These are phyloP conservation scores for Anthracocystis panici-leucophaei DNA, from an alignment of 1,284 basidiomycete genomes.

Conservation along the genomic window DNA sequence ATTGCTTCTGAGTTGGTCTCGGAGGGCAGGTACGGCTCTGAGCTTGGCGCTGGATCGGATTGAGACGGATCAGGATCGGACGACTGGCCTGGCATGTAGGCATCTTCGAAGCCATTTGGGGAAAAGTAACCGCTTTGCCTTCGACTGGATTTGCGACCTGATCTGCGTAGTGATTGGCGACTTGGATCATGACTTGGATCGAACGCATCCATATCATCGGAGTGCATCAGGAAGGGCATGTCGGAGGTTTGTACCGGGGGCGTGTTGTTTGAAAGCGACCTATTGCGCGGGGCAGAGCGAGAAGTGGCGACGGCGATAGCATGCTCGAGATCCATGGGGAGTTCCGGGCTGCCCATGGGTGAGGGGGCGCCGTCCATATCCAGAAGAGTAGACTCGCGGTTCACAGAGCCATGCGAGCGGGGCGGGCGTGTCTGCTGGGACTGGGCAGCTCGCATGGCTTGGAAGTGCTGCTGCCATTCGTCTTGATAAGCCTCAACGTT, in stretches of 20 bases:
- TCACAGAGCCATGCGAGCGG: not conserved
- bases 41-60: conserved; percentile 14
- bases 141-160: conserved; percentile 43
- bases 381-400: conserved; percentile 6
- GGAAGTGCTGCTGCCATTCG: conserved; percentile 18
- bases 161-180: conserved; percentile 19
- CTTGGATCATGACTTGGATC: not conserved
- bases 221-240: conserved; percentile 1
- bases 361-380: conserved; percentile 39
- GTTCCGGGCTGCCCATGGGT: conserved; percentile 46
- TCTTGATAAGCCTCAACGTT: not conserved
- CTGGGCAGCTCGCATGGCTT: conserved; percentile 4
- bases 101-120: conserved; percentile 5
- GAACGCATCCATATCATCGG: not conserved
- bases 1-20: conserved; percentile 39
- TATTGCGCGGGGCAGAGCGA: conserved; percentile 4
- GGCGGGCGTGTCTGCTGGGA: not conserved
- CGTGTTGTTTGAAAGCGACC: conserved; percentile 7
- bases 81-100: not conserved
- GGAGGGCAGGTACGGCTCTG: conserved; percentile 32
- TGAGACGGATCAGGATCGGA: not conserved
- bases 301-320: conserved; percentile 28
- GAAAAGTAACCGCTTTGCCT: conserved; percentile 44
- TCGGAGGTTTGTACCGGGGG: not conserved
- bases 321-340: conserved; percentile 32